Evolutionary conservation across 2,329 filamentous ascomycete genomes (phyloP).

Genomic region (Epicoccum sorghinum): DNA sequence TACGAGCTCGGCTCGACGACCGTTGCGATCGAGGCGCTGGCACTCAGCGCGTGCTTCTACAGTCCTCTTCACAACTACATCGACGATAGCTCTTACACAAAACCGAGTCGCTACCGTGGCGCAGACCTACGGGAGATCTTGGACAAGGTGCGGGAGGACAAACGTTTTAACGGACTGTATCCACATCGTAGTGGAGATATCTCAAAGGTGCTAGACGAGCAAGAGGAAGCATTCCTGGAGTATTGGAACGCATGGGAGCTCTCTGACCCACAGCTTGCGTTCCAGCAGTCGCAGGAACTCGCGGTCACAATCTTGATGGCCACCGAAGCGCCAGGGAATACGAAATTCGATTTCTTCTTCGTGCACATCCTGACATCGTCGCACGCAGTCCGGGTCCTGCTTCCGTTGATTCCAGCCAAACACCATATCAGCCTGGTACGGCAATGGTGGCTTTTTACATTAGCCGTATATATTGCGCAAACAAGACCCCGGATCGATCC

Average conservation of each 20-base stretch:
- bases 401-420: constrained; percentile 75
- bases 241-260: constrained; percentile 91
- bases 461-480: constrained; percentile 78
- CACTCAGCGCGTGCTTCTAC: constrained; percentile 67
- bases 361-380: constrained; percentile 83
- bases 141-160: constrained; percentile 70
- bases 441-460: constrained; percentile 87
- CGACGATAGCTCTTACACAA: constrained; percentile 75
- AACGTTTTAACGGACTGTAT: constrained; percentile 71
- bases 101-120: constrained; percentile 60
- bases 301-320: constrained; percentile 67
- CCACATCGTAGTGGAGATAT: constrained; percentile 68
- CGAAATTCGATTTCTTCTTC: constrained; percentile 80
- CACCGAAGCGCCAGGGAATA: constrained; percentile 38
- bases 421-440: constrained; percentile 76
- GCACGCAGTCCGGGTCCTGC: constrained; percentile 84
- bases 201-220: constrained; percentile 68
- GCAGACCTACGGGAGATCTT: constrained; percentile 70
- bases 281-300: constrained; percentile 69
- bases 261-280: constrained; percentile 70
- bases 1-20: constrained; percentile 87
- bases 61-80: constrained; percentile 64
- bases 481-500: constrained; percentile 73
- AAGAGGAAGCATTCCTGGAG: constrained; percentile 74
- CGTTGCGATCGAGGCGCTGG: constrained; percentile 85